Conservation (phyloP, 2,329 filamentous ascomycete genomes). For the Paecilomyces sp. region DNA sequence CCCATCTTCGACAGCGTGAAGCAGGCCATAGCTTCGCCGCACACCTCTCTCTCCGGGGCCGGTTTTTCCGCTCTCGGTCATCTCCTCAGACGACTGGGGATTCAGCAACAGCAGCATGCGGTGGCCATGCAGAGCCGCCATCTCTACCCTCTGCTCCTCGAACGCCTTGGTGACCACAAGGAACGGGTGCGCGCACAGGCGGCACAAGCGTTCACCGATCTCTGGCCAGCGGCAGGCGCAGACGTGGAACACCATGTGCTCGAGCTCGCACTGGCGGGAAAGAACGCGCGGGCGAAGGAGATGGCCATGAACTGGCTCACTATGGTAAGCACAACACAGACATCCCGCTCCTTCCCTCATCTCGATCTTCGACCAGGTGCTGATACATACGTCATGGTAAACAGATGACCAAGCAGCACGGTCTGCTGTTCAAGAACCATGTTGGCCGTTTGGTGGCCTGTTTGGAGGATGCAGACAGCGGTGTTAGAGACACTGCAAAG, state of each 20-base stretch:
- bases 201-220: constrained; percentile 65
- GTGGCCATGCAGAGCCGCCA: constrained; percentile 61
- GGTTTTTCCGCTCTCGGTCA: constrained; percentile 85
- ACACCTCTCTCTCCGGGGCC: constrained; percentile 69
- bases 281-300: constrained; percentile 80
- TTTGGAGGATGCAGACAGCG: constrained; percentile 82
- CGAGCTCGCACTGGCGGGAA: constrained; percentile 69
- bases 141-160: constrained; percentile 68
- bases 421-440: constrained; percentile 73
- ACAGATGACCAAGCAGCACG: constrained; percentile 73
- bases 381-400: neutral
- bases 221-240: constrained; percentile 61
- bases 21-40: constrained; percentile 65
- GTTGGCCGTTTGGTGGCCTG: constrained; percentile 77
- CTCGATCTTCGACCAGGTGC: neutral
- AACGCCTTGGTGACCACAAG: constrained; percentile 80
- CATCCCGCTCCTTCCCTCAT: constrained; percentile 6
- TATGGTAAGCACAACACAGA: constrained; percentile 47
- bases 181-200: constrained; percentile 75
- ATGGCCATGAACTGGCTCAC: constrained; percentile 77
- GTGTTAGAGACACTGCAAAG: constrained; percentile 80
- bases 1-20: constrained; percentile 77
- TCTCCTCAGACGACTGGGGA: constrained; percentile 73
- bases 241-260: constrained; percentile 78
- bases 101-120: constrained; percentile 72